These are phyloP conservation scores for Phylloporus sp. DNA, from an alignment of 1,284 basidiomycete genomes.

Conservation along the genomic window DNA sequence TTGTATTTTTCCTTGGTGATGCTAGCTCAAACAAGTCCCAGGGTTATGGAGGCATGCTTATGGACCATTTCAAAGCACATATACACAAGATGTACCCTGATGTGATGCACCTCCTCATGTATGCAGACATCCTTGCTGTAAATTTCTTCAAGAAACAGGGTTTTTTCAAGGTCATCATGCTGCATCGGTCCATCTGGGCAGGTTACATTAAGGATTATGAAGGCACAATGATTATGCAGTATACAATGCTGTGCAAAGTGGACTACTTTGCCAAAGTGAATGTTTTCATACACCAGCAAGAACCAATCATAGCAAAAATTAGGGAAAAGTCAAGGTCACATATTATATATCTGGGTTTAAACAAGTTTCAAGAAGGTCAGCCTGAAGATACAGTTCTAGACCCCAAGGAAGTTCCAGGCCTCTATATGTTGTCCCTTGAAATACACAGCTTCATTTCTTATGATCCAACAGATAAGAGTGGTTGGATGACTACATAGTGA, in stretches of 20 bases:
- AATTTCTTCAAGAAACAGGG: conserved; percentile 99
- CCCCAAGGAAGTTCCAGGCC: conserved; percentile 81
- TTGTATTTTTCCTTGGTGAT: neutral
- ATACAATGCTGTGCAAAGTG: conserved; percentile 90
- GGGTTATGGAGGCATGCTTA: conserved; percentile 98
- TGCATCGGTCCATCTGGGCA: conserved; percentile 93
- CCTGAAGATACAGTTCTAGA: conserved; percentile 56
- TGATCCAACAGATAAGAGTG: conserved; percentile 72
- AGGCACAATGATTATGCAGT: conserved; percentile 99
- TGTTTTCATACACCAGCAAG: conserved; percentile 84
- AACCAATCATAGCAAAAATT: conserved; percentile 90
- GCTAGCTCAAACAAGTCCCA: conserved; percentile 36
- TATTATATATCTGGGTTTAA: conserved; percentile 83
- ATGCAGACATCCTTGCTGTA: conserved; percentile 99
- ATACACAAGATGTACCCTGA: conserved; percentile 79
- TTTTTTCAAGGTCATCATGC: conserved; percentile 96
- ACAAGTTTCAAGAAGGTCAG: conserved; percentile 71
- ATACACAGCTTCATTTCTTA: conserved; percentile 14
- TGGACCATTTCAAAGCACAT: conserved; percentile 99
- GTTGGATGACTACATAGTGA: conserved; percentile 88
- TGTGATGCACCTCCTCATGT: conserved; percentile 96
- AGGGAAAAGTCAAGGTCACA: conserved; percentile 89
- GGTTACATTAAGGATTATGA: too few relatives aligned
- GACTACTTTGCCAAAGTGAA: conserved; percentile 87
- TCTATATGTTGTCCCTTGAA: conserved; percentile 56